Base-by-base conservation (phyloP, 2,329 filamentous ascomycete genomes). In the Ceratocystis albifundus region DNA sequence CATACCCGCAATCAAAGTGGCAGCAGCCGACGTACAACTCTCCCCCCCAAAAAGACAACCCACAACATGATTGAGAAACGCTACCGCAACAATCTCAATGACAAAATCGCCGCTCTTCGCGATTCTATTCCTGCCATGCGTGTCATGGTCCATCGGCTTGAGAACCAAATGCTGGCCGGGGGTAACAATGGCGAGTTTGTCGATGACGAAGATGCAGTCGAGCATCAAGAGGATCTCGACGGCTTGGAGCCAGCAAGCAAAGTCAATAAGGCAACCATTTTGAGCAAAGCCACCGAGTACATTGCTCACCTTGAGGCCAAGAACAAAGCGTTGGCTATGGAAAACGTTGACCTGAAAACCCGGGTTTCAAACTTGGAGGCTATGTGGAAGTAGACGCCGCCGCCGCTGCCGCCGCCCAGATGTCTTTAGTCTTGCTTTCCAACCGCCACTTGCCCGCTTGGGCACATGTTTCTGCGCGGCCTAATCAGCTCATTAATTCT, bases 11-110 rank as follows among this genome's bases (percentile, higher is more conserved):
- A 30, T n/a, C 53, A 32, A 25, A 32, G 28, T 12, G 6, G 32
- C 12, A 59, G 22, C 53, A 59, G 30, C 25, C 63, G 25, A 46
- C 66, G 25, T 48, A 67, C 45, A 72, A 63, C 65, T 4, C 62
- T 65, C 5, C 65, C 62, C n/a, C 68, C 66, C 28, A 91, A 90
- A 77, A 92, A 91, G 78, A 88, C 88, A 41, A 87, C 88, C 7
- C 89, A 93, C 76, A 92, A 91, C 76, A 88, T 92, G 76, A 90
- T 92, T 70, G 89, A 93, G 76, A 92, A 92, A 77, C 80, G 89
- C 66, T 93, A 92, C 75, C 85, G 89, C 70, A 90, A 87, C 64
- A 93, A 93, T 72, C 79, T 93, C 67, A 92, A 92, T 73, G 88
- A 91, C 72, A 92, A 91, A 76, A 92, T 93, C 71, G 81, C 87